phyloP scores from a whole-genome alignment of 2,329 filamentous ascomycete genomes.

The Coleophoma cylindrospora region DNA sequence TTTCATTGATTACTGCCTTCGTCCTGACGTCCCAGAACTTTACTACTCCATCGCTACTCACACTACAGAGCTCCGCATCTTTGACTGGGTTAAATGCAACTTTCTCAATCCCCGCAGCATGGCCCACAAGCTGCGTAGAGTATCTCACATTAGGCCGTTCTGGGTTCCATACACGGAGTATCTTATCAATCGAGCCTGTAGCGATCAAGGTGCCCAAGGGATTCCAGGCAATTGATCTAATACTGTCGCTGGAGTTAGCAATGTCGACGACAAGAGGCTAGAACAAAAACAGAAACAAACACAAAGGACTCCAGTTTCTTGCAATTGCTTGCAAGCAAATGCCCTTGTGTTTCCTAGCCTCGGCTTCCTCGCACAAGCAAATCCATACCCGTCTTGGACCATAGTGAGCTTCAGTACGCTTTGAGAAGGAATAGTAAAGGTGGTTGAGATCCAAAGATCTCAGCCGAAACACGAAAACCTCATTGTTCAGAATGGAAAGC shows the following conservation, averaged over 20 bases:
- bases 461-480: neutral
- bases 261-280: too few relatives aligned
- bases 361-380: too few relatives aligned
- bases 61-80: constrained; percentile 72
- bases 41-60: constrained; percentile 68
- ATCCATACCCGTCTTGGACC: too few relatives aligned
- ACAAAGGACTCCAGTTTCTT: too few relatives aligned
- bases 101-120: constrained; percentile 62
- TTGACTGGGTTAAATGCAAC: constrained; percentile 74
- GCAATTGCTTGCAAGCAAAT: too few relatives aligned
- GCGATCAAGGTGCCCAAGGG: constrained; percentile 79
- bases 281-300: too few relatives aligned
- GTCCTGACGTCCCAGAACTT: constrained; percentile 78
- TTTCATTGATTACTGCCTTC: constrained; percentile 65
- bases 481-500: neutral
- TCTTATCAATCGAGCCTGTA: constrained; percentile 68
- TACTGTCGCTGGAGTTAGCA: constrained; percentile 34
- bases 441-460: too few relatives aligned
- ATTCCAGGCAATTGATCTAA: constrained; percentile 85
- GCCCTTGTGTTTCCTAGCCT: too few relatives aligned
- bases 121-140: constrained; percentile 70
- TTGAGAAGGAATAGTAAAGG: too few relatives aligned
- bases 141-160: constrained; percentile 69
- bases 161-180: constrained; percentile 75
- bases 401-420: too few relatives aligned